phyloP scores from a whole-genome alignment of 2,329 filamentous ascomycete genomes.

The Cryoendolithus antarcticus region DNA sequence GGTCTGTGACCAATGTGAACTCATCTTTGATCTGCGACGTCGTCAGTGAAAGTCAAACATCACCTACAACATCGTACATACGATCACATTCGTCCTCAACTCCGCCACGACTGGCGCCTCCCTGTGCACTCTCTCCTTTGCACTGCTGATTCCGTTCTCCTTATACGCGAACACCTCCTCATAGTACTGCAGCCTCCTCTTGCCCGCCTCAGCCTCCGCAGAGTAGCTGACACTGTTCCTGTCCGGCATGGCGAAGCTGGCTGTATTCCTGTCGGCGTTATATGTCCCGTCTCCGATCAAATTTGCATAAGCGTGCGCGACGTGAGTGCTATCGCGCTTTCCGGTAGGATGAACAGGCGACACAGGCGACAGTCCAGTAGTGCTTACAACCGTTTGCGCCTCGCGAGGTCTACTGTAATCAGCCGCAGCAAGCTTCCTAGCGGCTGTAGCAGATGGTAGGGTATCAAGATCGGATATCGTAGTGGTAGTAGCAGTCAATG shows the following conservation, averaged over 20 bases:
- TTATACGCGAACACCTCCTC: constrained; percentile 24
- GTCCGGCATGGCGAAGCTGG: not conserved
- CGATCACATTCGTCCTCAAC: constrained; percentile 39
- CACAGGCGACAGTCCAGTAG: no score
- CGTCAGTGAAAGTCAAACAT: constrained; percentile 2
- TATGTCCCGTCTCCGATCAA: constrained; percentile 4
- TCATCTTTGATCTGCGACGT: constrained; percentile 56
- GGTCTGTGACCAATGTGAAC: constrained; percentile 58
- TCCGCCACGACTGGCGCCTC: constrained; percentile 34
- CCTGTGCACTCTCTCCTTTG: constrained; percentile 3
- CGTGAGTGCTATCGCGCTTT: constrained; percentile 7
- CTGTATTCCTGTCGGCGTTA: not conserved
- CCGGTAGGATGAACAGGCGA: not conserved
- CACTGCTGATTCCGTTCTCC: constrained; percentile 10
- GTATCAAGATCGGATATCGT: no score
- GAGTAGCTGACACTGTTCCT: not conserved
- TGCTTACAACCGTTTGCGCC: no score
- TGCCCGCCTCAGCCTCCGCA: not conserved
- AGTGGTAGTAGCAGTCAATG: no score
- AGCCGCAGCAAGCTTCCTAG: no score
- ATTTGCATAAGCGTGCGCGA: constrained; percentile 9
- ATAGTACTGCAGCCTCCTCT: constrained; percentile 11
- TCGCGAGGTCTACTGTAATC: no score
- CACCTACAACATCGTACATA: constrained; percentile 22
- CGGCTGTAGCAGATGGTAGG: no score